Conservation (phyloP, 116 monocot genomes). For the Zostera marina region DNA sequence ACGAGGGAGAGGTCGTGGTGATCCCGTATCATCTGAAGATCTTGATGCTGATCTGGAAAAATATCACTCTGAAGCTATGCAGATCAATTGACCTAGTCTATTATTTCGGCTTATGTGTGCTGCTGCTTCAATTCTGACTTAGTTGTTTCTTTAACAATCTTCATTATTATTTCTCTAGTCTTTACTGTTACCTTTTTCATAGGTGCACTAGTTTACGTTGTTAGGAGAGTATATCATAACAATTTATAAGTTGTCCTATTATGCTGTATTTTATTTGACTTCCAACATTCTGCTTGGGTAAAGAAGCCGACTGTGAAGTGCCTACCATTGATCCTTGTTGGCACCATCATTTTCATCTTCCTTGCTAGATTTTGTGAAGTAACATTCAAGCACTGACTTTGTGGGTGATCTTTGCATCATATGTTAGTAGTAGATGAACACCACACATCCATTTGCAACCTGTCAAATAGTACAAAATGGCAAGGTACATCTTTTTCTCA, state of each 20-base stretch:
- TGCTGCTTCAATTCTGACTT: background rate
- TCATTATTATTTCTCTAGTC: slow-evolving; percentile 4
- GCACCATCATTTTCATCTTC: slow-evolving; percentile 3
- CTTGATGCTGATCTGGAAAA: slow-evolving; percentile 89
- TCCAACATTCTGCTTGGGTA: background rate
- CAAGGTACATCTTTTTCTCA: background rate
- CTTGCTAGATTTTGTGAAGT: slow-evolving; percentile 1
- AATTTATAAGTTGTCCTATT: background rate
- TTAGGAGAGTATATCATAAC: slow-evolving; percentile 2
- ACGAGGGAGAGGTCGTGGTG: slow-evolving; percentile 18
- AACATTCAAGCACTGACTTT: background rate
- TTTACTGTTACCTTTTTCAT: background rate
- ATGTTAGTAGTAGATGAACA: background rate
- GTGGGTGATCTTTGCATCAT: background rate
- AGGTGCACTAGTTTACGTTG: background rate
- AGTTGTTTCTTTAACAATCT: background rate
- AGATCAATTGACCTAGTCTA: background rate
- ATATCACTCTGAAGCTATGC: slow-evolving; percentile 58
- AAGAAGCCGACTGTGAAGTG: slow-evolving; percentile 2
- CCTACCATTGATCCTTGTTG: slow-evolving; percentile 1
- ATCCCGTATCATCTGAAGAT: slow-evolving; percentile 24
- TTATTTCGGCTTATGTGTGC: slow-evolving; percentile 5
- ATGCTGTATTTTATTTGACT: slow-evolving; percentile 1
- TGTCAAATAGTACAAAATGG: background rate
- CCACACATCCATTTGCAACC: background rate